Evolutionary conservation across 2,329 filamentous ascomycete species (phyloP), one percentile per base, ranked within the genome.

Genomic region (Penicillium vulpinum): DNA sequence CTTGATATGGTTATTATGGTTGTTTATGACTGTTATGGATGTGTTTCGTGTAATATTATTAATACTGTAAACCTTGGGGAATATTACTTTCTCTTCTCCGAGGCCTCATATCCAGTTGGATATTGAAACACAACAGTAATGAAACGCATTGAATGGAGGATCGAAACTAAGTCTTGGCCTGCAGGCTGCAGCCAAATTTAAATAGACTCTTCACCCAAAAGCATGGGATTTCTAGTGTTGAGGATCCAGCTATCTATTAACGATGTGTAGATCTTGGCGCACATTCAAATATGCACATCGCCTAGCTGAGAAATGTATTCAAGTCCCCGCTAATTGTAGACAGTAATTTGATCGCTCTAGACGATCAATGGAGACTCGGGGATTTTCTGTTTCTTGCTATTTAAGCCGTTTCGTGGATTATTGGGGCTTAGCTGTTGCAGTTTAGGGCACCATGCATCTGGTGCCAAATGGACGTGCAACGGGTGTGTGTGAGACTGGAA

Each of bases 391-490:
- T 41, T 18, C 13, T 39, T 45, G 44, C 51, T 29, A 40, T 54
- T 29, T 60, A 52, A 39, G 22, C 52, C 44, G 50, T 66, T 62
- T 60, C 60, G 58, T 67, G 66, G 68, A 70, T 67, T 66, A 60
- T 61, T 57, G 70, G 69, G 69, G 70, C 69, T 71, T 69, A 71
- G 69, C 65, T 61, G 58, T 62, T 68, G 61, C 61, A 62, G 64
- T 66, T 69, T 65, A 54, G 56, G 57, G 65, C 59, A 67, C 59
- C 60, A 48, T 66, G 66, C 61, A 67, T 57, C 51, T 58, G 46
- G 59, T 6, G 51, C 53, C 57, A 58, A 61, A 66, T 64, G 64
- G 60, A 65, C 51, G 60, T 64, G 63, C 66, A 67, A 67, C 64
- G 58, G 47, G 47, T 24, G 48, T 24, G 48, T 49, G 54, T 64